Conservation (phyloP, 2,329 filamentous ascomycete genomes). For the Huntiella abstrusa region DNA sequence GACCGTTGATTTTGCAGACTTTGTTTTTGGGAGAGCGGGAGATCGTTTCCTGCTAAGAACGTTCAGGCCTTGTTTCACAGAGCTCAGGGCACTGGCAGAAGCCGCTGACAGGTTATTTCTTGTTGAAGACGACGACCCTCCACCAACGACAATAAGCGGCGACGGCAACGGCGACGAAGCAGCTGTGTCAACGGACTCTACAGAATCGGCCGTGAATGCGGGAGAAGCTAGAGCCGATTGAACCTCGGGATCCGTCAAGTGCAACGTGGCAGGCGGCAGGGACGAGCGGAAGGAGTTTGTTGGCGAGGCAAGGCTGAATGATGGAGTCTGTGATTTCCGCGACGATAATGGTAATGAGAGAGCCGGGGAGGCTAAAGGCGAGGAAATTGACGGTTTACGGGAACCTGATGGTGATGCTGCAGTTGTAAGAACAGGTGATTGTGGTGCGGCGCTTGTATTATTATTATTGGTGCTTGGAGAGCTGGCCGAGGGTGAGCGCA, state of each 20-base stretch:
- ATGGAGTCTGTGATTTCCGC: neutral
- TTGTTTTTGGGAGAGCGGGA: constrained; percentile 15
- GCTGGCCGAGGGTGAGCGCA: constrained; percentile 7
- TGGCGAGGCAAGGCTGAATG: neutral
- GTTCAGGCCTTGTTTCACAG: constrained; percentile 20
- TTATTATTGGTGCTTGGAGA: constrained; percentile 1
- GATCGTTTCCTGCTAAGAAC: constrained; percentile 15
- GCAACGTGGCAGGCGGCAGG: constrained; percentile 1
- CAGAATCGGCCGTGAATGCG: neutral
- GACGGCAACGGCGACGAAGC: neutral
- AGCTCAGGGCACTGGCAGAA: constrained; percentile 23
- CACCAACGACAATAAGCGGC: neutral
- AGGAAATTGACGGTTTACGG: neutral
- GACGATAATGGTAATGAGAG: constrained; percentile 1
- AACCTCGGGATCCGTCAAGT: constrained; percentile 15
- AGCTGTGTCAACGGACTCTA: neutral
- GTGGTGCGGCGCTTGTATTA: neutral
- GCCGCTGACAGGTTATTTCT: constrained; percentile 15
- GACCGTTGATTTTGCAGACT: neutral
- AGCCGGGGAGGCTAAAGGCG: neutral
- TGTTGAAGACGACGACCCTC: neutral
- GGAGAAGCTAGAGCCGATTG: constrained; percentile 15
- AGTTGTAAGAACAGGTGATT: neutral
- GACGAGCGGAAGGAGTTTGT: neutral
- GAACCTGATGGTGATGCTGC: neutral